Base-by-base conservation (phyloP, 2,329 filamentous ascomycete genomes). In the Trichoderma aggressivum region DNA sequence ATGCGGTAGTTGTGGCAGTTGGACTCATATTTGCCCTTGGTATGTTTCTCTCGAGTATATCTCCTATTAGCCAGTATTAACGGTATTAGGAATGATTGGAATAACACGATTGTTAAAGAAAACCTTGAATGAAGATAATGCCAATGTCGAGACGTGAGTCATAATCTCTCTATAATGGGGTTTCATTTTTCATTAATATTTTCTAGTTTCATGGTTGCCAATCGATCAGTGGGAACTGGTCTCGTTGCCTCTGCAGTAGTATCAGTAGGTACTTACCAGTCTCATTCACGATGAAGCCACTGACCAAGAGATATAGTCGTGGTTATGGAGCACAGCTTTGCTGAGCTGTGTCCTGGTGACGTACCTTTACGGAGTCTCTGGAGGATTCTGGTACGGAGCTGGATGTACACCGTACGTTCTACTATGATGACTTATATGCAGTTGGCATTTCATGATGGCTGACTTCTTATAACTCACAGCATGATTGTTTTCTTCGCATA, bases 401-500 rank as follows among this genome's bases (percentile, higher is more conserved):
- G 53, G 53, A 11, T 68, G 64, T 34, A 55, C 63, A 28, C 63
- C 63, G 61, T 64, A 53, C 14, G 61, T 12, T 53, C 47, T 53
- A 12, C 5, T 18, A 12, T 1, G 11, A 63, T n/a, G 7, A 2
- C 7, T 12, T 59, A n/a, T 21, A 21, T 4, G 0, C 28, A 16
- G 14, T 7, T 12, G 21, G 1, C 7, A 8, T 7, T 56, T 16
- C 1, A 34, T 59, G 21, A 34, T 14, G 10, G 56, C 56, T 59
- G 6, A 59, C 21, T 4, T 21, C 11, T 21, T 34, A 10, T 1
- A 34, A 34, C 1, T 8, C 60, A 18, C 11, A 66, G 50, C 8
- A 59, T 68, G 53, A 68, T 68, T 24, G 64, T 68, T 8, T 68
- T 68, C 55, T 68, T 68, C 8, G 53, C 64, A 11, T 68, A 68